phyloP scores from a whole-genome alignment of 1,284 basidiomycete species.

The Taiwanofungus camphoratus region DNA sequence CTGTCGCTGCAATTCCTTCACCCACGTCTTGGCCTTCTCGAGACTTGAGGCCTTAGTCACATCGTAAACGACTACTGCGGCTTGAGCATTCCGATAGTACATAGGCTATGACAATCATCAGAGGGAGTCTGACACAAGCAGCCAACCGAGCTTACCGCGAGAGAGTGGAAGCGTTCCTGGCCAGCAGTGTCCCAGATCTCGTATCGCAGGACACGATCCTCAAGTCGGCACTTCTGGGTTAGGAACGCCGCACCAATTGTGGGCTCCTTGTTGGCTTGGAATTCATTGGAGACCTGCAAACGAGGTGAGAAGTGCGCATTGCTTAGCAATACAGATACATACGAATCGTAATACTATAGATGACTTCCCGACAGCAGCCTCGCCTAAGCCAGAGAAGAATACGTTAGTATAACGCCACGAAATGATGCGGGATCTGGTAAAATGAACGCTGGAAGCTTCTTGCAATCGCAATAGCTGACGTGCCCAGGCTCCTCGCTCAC shows the following conservation, averaged over 20 bases:
- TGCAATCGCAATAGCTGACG: too few relatives aligned
- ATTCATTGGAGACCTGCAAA: slow-evolving; percentile 82
- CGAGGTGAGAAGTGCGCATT: slow-evolving; percentile 6
- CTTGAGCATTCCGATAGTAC: slow-evolving; percentile 99
- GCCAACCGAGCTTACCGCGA: slow-evolving; percentile 55
- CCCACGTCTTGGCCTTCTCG: slow-evolving; percentile 99
- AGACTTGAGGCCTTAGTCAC: slow-evolving; percentile 91
- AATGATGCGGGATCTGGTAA: too few relatives aligned
- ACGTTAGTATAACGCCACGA: slow-evolving; percentile 11
- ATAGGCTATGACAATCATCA: slow-evolving; percentile 58
- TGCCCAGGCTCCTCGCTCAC: too few relatives aligned
- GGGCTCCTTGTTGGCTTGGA: slow-evolving; percentile 95
- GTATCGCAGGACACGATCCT: slow-evolving; percentile 89
- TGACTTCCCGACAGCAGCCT: slow-evolving; percentile 99
- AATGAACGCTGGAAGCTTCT: too few relatives aligned
- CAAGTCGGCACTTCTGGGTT: slow-evolving; percentile 87
- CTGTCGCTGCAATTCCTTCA: slow-evolving; percentile 98
- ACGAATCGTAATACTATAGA: slow-evolving; percentile 98
- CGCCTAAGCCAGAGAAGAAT: slow-evolving; percentile 53
- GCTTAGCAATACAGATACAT: slow-evolving; percentile 38
- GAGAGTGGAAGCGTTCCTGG: slow-evolving; percentile 91
- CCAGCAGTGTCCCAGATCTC: slow-evolving; percentile 97
- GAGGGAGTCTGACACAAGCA: slow-evolving; percentile 5
- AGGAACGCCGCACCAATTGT: slow-evolving; percentile 96
- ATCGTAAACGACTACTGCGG: slow-evolving; percentile 97